Conservation (phyloP, 2,329 filamentous ascomycete species). For the Nigrospora oryzae region DNA sequence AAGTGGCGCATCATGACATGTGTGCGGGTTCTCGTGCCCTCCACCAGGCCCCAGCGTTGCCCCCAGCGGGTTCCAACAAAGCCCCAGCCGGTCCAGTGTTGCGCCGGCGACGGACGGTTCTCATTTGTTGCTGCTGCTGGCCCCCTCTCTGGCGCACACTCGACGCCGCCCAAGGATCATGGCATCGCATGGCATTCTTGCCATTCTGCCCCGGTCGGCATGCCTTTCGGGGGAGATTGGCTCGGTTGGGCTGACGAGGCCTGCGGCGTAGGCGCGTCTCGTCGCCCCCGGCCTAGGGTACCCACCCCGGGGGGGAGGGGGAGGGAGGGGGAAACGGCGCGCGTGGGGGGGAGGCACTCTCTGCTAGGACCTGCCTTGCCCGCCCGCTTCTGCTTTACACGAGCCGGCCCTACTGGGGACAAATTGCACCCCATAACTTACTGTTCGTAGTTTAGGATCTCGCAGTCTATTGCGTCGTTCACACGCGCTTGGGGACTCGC, state of each 20-base stretch:
- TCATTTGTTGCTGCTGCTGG: too few relatives aligned
- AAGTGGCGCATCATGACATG: neutral
- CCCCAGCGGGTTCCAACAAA: neutral
- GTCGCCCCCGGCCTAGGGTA: neutral
- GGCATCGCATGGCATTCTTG: too few relatives aligned
- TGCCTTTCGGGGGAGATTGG: too few relatives aligned
- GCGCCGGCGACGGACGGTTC: neutral
- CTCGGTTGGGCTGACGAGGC: too few relatives aligned
- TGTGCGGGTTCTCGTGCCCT: neutral
- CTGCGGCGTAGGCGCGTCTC: too few relatives aligned
- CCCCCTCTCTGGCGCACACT: neutral
- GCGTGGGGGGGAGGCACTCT: neutral
- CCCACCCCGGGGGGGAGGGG: too few relatives aligned
- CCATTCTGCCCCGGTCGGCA: too few relatives aligned
- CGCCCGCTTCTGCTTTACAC: neutral
- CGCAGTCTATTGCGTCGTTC: constrained; percentile 1
- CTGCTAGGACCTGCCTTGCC: neutral
- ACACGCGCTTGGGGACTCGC: neutral
- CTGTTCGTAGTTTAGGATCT: neutral
- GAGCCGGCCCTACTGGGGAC: constrained; percentile 1
- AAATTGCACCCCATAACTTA: constrained; percentile 1
- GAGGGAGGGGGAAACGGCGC: too few relatives aligned
- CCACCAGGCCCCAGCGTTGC: neutral
- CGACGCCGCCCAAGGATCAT: neutral
- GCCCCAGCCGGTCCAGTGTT: neutral